Percentiles rank a stretch among this genome's conserved stretches.
Conservation (phyloP, 2,329 filamentous ascomycete genomes). For the Fusarium fracticaudum region DNA sequence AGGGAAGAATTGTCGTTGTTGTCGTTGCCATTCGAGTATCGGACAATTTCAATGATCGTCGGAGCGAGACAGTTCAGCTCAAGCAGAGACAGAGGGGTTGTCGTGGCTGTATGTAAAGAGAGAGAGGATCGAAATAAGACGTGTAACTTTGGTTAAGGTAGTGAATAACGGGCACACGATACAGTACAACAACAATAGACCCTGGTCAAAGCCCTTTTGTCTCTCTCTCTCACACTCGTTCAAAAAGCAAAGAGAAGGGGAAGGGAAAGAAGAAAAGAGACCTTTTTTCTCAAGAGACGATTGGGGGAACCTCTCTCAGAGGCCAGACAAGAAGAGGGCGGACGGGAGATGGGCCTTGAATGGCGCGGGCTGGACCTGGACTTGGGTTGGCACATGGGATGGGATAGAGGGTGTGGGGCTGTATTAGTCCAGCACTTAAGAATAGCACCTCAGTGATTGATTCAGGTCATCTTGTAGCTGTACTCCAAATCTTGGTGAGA, state of each 20-base stretch:
- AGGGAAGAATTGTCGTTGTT: neutral
- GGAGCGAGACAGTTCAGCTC: neutral
- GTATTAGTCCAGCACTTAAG: constrained; percentile 21
- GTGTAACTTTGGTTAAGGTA: constrained; percentile 13
- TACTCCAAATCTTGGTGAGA: neutral
- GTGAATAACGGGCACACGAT: constrained; percentile 1
- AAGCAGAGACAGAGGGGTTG: constrained; percentile 12
- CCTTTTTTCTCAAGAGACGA: constrained; percentile 16
- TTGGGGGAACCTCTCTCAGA: constrained; percentile 2
- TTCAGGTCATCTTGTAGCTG: constrained; percentile 5
- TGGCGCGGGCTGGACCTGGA: constrained; percentile 7
- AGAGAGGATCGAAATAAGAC: constrained; percentile 9
- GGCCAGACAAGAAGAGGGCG: neutral
- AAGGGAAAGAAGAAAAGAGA: neutral
- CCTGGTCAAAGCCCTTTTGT: constrained; percentile 20
- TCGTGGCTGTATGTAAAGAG: neutral
- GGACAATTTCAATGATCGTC: constrained; percentile 15
- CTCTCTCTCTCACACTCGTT: constrained; percentile 14
- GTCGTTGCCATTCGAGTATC: constrained; percentile 1
- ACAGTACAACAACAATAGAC: constrained; percentile 8
- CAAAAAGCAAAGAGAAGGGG: constrained; percentile 8
- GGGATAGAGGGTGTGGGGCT: constrained; percentile 24
- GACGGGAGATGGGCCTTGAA: constrained; percentile 24
- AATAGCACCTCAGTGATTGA: constrained; percentile 13
- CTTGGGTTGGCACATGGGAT: constrained; percentile 25